These are phyloP conservation scores for Puya raimondii DNA, from an alignment of 176 grass and related monocot genomes.

Conservation along the genomic window DNA sequence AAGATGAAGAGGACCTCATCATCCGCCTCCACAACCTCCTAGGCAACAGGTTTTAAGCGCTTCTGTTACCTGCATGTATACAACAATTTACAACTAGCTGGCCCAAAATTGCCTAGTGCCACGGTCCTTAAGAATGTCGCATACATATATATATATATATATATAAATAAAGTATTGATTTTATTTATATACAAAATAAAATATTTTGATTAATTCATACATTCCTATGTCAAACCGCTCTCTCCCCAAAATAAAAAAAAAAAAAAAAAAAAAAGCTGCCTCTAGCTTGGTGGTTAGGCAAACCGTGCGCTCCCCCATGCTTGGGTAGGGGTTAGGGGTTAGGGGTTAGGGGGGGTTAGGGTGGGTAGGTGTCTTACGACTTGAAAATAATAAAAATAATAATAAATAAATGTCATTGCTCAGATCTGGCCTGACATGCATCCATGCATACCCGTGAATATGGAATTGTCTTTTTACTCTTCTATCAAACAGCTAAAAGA, in stretches of 20 bases:
- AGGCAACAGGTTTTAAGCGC: slow-evolving; percentile 22
- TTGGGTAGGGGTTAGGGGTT: too few relatives aligned
- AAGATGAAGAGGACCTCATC: slow-evolving; percentile 41
- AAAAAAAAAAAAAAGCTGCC: too few relatives aligned
- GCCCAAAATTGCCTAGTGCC: background rate
- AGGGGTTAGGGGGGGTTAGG: background rate
- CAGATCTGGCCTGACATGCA: background rate
- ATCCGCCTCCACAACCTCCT: slow-evolving; percentile 40
- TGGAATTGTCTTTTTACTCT: background rate
- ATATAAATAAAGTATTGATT: too few relatives aligned
- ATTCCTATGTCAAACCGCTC: too few relatives aligned
- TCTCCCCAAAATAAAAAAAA: too few relatives aligned
- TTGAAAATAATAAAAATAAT: background rate
- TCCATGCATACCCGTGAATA: background rate
- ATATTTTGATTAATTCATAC: too few relatives aligned
- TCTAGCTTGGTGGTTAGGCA: too few relatives aligned
- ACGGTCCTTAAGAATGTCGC: background rate
- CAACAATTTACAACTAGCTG: background rate
- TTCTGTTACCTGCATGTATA: background rate
- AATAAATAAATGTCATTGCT: background rate
- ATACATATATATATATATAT: too few relatives aligned
- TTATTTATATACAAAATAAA: too few relatives aligned
- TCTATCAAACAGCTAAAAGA: background rate
- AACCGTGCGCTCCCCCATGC: too few relatives aligned
- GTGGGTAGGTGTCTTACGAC: background rate